Percentiles rank a stretch among this genome's conserved stretches.
These are phyloP conservation scores for Epichloe coenophiala DNA, from an alignment of 2,329 filamentous ascomycete genomes.

Conservation along the genomic window DNA sequence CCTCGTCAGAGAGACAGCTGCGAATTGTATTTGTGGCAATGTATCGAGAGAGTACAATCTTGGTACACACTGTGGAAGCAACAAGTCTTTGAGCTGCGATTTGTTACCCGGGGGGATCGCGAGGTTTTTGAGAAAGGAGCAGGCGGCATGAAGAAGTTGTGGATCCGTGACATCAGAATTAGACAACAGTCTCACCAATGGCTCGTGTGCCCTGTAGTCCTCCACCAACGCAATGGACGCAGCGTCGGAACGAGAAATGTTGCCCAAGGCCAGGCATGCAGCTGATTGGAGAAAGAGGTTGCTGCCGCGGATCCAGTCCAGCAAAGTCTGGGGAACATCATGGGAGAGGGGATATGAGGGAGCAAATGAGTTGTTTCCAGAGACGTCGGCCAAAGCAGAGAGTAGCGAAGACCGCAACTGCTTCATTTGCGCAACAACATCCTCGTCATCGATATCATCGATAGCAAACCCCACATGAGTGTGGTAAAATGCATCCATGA, in stretches of 20 bases:
- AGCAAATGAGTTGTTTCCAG: conserved; percentile 34
- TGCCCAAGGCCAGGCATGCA: conserved; percentile 48
- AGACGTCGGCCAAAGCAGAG: conserved; percentile 37
- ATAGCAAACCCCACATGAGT: conserved; percentile 29
- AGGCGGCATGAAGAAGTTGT: conserved; percentile 41
- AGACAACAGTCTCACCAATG: conserved; percentile 32
- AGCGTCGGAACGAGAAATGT: conserved; percentile 45
- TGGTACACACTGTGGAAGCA: conserved; percentile 33
- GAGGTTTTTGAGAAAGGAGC: conserved; percentile 52
- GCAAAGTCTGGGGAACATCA: conserved; percentile 26
- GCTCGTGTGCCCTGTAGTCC: conserved; percentile 24
- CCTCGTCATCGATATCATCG: conserved; percentile 30
- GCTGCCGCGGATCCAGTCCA: conserved; percentile 31
- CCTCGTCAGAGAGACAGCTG: conserved; percentile 42
- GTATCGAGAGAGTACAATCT: conserved; percentile 39
- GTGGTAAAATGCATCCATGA: conserved; percentile 35
- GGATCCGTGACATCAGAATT: conserved; percentile 26
- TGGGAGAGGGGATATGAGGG: conserved; percentile 28
- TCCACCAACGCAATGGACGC: conserved; percentile 37
- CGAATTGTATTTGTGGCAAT: conserved; percentile 43
- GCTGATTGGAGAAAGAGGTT: conserved; percentile 37
- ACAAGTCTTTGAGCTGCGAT: conserved; percentile 31
- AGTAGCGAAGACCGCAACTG: conserved; percentile 37
- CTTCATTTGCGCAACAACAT: conserved; percentile 29
- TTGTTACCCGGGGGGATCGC: conserved; percentile 46